A percentile compares a stretch with the other conserved stretches of the same genome.
phyloP scores from a whole-genome alignment of 2,329 filamentous ascomycete genomes.

The Diaporthe sp. region DNA sequence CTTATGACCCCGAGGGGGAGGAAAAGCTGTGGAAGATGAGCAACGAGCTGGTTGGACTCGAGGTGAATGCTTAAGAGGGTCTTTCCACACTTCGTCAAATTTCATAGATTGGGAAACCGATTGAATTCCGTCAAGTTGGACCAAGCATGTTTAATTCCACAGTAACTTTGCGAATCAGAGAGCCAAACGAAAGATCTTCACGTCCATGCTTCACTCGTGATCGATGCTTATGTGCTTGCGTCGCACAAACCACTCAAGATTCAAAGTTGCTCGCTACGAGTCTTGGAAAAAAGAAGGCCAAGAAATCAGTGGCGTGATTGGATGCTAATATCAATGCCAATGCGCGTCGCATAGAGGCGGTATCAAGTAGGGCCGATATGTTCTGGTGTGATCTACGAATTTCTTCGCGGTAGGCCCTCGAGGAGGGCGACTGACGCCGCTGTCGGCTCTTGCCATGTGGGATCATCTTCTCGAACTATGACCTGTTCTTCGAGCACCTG shows the following conservation, averaged over 20 bases:
- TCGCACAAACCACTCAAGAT: not conserved
- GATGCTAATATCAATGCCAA: not conserved
- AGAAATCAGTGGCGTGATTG: constrained; percentile 1
- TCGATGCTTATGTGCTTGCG: not conserved
- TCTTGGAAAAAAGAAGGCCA: not conserved
- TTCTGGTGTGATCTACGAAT: constrained; percentile 9
- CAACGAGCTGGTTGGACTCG: constrained; percentile 48
- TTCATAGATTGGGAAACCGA: not conserved
- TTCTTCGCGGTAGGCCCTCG: not conserved
- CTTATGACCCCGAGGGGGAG: constrained; percentile 54
- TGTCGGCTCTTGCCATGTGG: constrained; percentile 19
- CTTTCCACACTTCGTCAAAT: not conserved
- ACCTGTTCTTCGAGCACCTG: constrained; percentile 23
- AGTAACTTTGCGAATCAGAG: not conserved
- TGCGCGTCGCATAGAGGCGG: not conserved
- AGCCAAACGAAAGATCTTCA: not conserved
- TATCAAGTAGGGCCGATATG: constrained; percentile 8
- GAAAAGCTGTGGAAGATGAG: constrained; percentile 56
- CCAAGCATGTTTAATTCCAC: not conserved
- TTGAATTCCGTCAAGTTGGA: not conserved
- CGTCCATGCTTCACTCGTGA: not conserved
- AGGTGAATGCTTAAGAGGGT: not conserved
- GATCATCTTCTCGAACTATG: constrained; percentile 23
- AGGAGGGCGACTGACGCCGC: constrained; percentile 6
- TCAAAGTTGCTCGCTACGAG: not conserved